Conservation (phyloP, 1,284 basidiomycete genomes). For the Melampsora abietis-canadensis region DNA sequence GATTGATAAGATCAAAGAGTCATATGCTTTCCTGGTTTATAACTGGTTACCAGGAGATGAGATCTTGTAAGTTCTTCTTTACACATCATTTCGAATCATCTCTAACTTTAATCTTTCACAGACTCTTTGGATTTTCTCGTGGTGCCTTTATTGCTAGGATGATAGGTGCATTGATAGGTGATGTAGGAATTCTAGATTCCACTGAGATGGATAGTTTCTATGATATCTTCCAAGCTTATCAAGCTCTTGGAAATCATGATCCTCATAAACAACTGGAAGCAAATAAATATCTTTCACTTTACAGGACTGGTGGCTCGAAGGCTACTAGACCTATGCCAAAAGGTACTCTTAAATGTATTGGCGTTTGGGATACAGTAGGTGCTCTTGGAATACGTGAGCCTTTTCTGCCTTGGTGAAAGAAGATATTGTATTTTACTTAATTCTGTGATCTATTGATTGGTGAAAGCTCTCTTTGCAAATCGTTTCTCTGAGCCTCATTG, state of each 20-base stretch:
- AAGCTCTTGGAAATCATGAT: constrained; percentile 17
- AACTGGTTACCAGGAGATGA: constrained; percentile 47
- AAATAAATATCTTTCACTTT: constrained; percentile 26
- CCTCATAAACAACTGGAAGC: constrained; percentile 7
- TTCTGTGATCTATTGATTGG: not conserved
- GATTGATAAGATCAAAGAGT: constrained; percentile 44
- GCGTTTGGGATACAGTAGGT: constrained; percentile 41
- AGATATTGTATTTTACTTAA: not conserved
- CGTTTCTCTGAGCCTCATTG: not conserved
- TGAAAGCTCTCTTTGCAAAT: not conserved
- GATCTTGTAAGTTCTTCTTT: constrained; percentile 30
- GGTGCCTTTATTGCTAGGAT: constrained; percentile 44
- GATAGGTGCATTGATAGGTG: constrained; percentile 41
- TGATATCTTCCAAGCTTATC: constrained; percentile 41
- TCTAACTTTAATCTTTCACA: not conserved
- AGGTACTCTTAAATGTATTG: constrained; percentile 35
- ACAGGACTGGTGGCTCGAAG: constrained; percentile 21
- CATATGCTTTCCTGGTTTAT: constrained; percentile 44
- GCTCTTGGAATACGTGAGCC: constrained; percentile 35
- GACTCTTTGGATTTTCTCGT: constrained; percentile 43
- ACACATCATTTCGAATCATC: too few relatives aligned
- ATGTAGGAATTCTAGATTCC: constrained; percentile 41
- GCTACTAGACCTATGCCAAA: constrained; percentile 5
- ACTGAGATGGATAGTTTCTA: constrained; percentile 42
- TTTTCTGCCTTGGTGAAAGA: not conserved